These are phyloP conservation scores for Carpinus viminea DNA, from an alignment of 306 rosid species.

Conservation along the genomic window DNA sequence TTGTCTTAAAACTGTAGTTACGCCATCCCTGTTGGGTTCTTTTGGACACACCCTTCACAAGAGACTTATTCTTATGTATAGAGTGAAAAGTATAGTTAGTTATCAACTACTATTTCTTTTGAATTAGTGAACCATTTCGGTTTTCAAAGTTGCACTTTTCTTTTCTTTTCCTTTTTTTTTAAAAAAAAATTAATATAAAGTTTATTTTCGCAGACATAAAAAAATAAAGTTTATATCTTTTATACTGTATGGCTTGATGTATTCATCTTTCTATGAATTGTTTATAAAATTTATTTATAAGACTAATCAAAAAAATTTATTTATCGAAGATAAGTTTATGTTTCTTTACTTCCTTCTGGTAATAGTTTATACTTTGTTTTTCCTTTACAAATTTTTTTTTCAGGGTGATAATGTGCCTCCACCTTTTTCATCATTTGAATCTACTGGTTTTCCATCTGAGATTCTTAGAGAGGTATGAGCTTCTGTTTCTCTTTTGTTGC, in stretches of 20 bases:
- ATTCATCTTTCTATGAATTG: not conserved
- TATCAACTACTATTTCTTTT: not conserved
- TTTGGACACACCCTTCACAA: not conserved
- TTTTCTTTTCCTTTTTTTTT: not conserved
- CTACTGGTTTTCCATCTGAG: conserved; percentile 86
- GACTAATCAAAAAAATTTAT: not conserved
- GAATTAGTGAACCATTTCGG: not conserved
- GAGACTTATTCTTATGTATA: not conserved
- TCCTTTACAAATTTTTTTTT: conserved; percentile 2
- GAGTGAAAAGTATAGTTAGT: not conserved
- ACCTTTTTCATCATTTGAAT: conserved; percentile 70
- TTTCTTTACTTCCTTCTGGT: conserved; percentile 5
- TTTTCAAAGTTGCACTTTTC: not conserved
- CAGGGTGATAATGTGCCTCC: conserved; percentile 92
- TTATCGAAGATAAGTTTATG: not conserved
- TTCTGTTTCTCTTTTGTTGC: conserved; percentile 18
- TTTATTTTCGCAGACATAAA: not conserved
- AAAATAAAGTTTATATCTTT: not conserved
- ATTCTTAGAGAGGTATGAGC: conserved; percentile 88
- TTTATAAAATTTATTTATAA: not conserved
- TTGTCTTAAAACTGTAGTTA: not conserved
- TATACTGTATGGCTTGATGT: not conserved
- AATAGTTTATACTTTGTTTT: conserved; percentile 7
- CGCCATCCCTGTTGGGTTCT: not conserved
- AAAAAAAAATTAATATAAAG: not conserved